Conservation (phyloP, 208 protist species). For the Leishmania amazonensis region DNA sequence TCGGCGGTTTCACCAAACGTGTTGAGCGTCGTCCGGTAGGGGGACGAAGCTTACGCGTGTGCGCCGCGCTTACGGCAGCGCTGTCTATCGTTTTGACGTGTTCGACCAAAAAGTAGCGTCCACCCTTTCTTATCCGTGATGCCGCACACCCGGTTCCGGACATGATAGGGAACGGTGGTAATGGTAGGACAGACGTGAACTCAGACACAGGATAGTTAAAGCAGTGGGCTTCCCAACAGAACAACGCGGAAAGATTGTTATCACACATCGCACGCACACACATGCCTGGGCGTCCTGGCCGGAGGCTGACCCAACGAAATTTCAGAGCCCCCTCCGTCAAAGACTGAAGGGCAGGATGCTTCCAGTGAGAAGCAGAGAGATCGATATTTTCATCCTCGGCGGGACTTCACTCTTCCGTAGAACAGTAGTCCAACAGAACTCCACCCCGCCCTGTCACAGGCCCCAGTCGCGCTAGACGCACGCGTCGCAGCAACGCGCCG, state of each 20-base stretch:
- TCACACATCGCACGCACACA: no score
- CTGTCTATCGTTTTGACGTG: not conserved
- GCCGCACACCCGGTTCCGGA: not conserved
- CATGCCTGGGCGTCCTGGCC: no score
- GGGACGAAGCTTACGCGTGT: not conserved
- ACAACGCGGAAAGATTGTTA: no score
- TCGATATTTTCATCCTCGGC: not conserved
- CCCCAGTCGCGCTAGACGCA: not conserved
- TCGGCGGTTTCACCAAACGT: not conserved
- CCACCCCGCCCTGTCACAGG: not conserved
- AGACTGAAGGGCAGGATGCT: not conserved
- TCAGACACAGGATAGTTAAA: not conserved
- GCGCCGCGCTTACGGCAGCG: not conserved
- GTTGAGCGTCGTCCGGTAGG: not conserved
- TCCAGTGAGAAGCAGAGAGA: not conserved
- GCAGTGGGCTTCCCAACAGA: not conserved
- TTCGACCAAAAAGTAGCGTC: not conserved
- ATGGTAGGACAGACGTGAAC: not conserved
- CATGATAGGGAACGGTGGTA: not conserved
- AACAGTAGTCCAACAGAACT: not conserved
- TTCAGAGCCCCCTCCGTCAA: no score
- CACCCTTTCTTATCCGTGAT: not conserved
- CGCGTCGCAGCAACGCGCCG: not conserved
- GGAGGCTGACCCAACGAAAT: no score
- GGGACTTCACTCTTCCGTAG: not conserved